Evolutionary conservation across 73 alveolate species (phyloP), one percentile per base, ranked within the genome.

Genomic region (Tetrahymena malaccensis): DNA sequence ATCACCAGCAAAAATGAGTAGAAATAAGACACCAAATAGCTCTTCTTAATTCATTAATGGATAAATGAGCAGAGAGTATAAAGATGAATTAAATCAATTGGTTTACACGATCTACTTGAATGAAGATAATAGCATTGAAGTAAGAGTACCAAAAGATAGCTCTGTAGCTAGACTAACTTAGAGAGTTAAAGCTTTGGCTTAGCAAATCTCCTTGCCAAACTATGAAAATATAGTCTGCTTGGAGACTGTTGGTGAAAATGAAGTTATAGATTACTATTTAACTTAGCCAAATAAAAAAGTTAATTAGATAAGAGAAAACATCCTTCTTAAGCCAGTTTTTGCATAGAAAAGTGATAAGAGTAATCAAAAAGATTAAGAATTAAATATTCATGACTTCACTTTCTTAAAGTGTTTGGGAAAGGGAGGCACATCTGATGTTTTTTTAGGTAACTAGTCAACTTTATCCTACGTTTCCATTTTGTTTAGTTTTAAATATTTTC

Each of bases 371-470:
- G 89, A 70, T 4, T 70, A 70, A 27, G 94, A 89, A 44, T 38
- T 95, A 25, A 50, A 70, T 34, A 43, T 95, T 58, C 83, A 57
- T 55, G 97, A 85, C 37, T 95, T 95, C 94, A 44, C 16, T 17
- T 95, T 95, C 93, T 94, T 85, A 50, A 95, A 89, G 55, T 95
- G 97, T 38, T 85, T 95, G 55, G 97, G 97, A 25, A 95, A 95
- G 43, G 97, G 97, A 13, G 97, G 97, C 22, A 95, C 97, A n/a
- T 95, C 97, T 7, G 97, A 95, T 55, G 97, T 95, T 22, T 95
- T 50, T 95, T 95, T 95, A 70, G 89, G 89, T 70, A 70, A 22
- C 10, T 17, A 70, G 3, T 70, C 89, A 22, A 12, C 15, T 40
- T 40, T 40, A 40, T 40, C 44, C 1, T 40, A 7, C 44, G 16